Conservation (phyloP, 73 alveolate species). For the Paramecium sexaurelia region DNA sequence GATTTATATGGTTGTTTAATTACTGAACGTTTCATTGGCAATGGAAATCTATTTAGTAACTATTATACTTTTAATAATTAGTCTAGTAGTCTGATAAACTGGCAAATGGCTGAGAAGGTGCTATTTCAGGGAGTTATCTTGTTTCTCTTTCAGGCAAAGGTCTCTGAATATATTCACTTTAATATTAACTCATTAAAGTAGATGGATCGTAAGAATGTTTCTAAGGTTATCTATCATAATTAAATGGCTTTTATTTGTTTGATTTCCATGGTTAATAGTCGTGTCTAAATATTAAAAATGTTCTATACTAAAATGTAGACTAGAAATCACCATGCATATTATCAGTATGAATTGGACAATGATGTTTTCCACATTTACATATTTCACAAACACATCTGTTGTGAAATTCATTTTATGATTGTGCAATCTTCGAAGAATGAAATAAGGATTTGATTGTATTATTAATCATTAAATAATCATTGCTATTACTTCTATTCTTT, state of each 20-base stretch:
- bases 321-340: background rate
- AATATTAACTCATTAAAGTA: background rate
- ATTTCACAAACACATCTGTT: slow-evolving; percentile 34
- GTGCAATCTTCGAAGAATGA: background rate
- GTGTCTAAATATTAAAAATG: background rate
- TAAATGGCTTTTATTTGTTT: background rate
- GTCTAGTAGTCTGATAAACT: background rate
- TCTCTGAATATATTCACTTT: background rate
- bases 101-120: background rate
- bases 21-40: slow-evolving; percentile 3
- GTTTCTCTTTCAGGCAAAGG: background rate
- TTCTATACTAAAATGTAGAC: slow-evolving; percentile 18
- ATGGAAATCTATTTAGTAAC: slow-evolving; percentile 22
- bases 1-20: background rate
- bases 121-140: background rate
- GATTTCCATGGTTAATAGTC: slow-evolving; percentile 48
- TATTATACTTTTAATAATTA: slow-evolving; percentile 9
- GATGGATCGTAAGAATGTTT: background rate
- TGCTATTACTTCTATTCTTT: slow-evolving; percentile 25
- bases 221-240: slow-evolving; percentile 26
- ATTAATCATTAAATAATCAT: slow-evolving; percentile 35
- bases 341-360: slow-evolving; percentile 32
- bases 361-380: slow-evolving; percentile 60
- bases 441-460: slow-evolving; percentile 6
- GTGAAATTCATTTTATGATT: background rate